A percentile compares a stretch with the other conserved stretches of the same genome.
Evolutionary conservation across 345 rosid species (phyloP).

Genomic region (Gynandropsis gynandra): DNA sequence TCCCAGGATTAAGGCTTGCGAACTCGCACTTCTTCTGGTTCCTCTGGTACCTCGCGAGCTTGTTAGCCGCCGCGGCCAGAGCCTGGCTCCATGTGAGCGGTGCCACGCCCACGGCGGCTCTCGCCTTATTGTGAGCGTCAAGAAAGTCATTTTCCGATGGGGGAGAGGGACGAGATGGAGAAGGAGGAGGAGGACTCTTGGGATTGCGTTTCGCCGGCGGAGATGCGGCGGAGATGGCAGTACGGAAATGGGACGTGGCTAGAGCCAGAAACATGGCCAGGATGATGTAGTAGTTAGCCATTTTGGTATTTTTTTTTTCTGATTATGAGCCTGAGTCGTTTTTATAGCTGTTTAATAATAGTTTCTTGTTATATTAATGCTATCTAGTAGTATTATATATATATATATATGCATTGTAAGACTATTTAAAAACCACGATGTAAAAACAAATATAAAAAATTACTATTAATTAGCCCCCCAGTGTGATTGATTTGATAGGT

Average conservation of each 20-base stretch:
- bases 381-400: no score
- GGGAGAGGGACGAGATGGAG: constrained; percentile 20
- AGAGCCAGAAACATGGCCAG: constrained; percentile 30
- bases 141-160: constrained; percentile 43
- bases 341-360: constrained; percentile 11
- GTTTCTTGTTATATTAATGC: not conserved
- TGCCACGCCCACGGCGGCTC: constrained; percentile 54
- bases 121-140: constrained; percentile 63
- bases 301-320: constrained; percentile 19
- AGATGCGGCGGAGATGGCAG: not conserved
- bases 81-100: constrained; percentile 62
- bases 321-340: constrained; percentile 13
- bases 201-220: not conserved
- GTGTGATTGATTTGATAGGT: no score
- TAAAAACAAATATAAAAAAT: no score
- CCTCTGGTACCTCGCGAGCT: constrained; percentile 54
- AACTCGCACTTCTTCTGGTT: constrained; percentile 58
- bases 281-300: constrained; percentile 22
- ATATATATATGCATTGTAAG: no score
- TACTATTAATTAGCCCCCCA: no score
- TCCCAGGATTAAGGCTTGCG: constrained; percentile 44
- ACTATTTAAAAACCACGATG: no score
- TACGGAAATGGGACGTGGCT: constrained; percentile 25
- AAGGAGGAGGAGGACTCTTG: constrained; percentile 6
- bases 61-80: constrained; percentile 43